These are phyloP conservation scores for Monosporascus sp. DNA, from an alignment of 2,329 filamentous ascomycete species.

Conservation along the genomic window DNA sequence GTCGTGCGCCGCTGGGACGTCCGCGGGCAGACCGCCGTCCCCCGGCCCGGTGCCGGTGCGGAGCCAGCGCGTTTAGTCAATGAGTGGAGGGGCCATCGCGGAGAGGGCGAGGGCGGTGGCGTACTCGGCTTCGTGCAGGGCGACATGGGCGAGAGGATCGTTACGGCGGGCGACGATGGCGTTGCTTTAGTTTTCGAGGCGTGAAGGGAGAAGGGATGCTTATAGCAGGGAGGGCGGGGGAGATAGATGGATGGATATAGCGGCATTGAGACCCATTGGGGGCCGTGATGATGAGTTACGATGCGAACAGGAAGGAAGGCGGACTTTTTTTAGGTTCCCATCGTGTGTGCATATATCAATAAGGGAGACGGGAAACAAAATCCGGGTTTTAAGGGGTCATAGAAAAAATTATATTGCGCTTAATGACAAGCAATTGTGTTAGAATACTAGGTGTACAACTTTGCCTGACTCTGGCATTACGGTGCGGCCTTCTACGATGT, in stretches of 20 bases:
- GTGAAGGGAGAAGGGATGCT: constrained; percentile 17
- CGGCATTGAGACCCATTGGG: too few relatives aligned
- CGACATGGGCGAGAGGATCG: constrained; percentile 63
- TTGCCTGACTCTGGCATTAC: too few relatives aligned
- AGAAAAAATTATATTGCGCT: too few relatives aligned
- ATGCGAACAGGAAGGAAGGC: too few relatives aligned
- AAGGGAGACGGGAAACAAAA: too few relatives aligned
- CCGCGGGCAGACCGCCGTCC: constrained; percentile 29
- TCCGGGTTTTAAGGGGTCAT: too few relatives aligned
- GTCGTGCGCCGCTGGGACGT: constrained; percentile 85
- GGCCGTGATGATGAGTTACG: too few relatives aligned
- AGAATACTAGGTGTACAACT: too few relatives aligned
- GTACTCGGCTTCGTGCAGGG: constrained; percentile 88
- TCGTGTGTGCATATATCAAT: too few relatives aligned
- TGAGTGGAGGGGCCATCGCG: constrained; percentile 87
- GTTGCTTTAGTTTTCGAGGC: constrained; percentile 63
- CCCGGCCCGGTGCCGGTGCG: constrained; percentile 32
- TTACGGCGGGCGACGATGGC: constrained; percentile 88
- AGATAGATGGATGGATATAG: background rate
- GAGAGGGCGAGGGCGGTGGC: constrained; percentile 80
- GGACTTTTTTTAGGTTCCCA: too few relatives aligned
- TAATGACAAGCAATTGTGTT: too few relatives aligned
- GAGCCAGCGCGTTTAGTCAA: constrained; percentile 63
- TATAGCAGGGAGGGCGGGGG: background rate
- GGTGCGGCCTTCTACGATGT: too few relatives aligned